phyloP scores from a whole-genome alignment of 192 early-diverging fungal species.

The Geranomyces michiganensis region DNA sequence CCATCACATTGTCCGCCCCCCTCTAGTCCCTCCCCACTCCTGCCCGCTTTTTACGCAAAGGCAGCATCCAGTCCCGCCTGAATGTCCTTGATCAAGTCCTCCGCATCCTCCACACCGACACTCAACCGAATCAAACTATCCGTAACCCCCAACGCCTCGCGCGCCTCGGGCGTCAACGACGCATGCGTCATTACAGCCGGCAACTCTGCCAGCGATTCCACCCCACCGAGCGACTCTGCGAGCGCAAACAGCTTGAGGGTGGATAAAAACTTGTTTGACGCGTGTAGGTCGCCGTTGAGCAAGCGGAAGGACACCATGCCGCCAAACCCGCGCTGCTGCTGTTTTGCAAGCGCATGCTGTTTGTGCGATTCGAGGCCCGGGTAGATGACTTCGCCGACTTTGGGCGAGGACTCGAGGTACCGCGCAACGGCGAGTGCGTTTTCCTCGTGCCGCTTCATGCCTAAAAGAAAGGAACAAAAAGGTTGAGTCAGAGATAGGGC shows the following conservation, averaged over 20 bases:
- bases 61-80: constrained; percentile 62
- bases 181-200: constrained; percentile 97
- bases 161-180: constrained; percentile 82
- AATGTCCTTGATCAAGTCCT: constrained; percentile 84
- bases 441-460: constrained; percentile 83
- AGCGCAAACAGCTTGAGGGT: constrained; percentile 83
- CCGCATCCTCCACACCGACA: constrained; percentile 90
- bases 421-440: constrained; percentile 87
- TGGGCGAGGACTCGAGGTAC: constrained; percentile 68
- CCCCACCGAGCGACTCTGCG: constrained; percentile 95
- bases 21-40: too few species aligned
- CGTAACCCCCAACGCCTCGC: constrained; percentile 83
- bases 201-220: constrained; percentile 92
- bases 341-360: constrained; percentile 88
- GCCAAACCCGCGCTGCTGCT: constrained; percentile 90
- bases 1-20: too few species aligned
- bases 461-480: constrained; percentile 4
- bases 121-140: constrained; percentile 91
- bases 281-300: constrained; percentile 71
- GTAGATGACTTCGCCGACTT: constrained; percentile 88
- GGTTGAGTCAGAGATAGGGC: too few species aligned
- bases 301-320: constrained; percentile 97
- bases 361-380: constrained; percentile 89
- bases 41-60: too few species aligned
- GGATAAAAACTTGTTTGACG: constrained; percentile 83